Evolutionary conservation across 176 grass and related monocot genomes (phyloP).

Genomic region (Aechmea fasciata): DNA sequence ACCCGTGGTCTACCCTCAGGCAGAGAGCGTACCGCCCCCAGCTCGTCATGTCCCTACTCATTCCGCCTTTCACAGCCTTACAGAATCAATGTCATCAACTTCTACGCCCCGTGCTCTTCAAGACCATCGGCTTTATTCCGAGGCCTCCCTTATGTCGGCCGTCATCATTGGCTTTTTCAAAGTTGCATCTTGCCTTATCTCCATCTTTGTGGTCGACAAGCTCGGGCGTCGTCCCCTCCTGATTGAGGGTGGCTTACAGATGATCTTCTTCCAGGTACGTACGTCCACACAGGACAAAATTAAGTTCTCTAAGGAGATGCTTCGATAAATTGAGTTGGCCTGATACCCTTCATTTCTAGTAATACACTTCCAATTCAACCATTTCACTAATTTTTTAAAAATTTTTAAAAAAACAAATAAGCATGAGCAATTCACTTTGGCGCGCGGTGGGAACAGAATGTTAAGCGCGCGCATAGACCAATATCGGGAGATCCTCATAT

Average conservation of each 20-base stretch:
- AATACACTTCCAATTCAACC: too few species aligned
- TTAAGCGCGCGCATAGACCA: too few species aligned
- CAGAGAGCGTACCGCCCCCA: not conserved
- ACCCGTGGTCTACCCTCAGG: not conserved
- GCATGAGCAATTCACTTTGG: too few species aligned
- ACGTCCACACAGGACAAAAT: not conserved
- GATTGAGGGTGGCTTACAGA: not conserved
- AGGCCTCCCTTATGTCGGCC: not conserved
- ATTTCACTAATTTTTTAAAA: too few species aligned
- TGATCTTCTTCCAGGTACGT: not conserved
- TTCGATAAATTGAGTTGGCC: too few species aligned
- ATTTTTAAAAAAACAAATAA: too few species aligned
- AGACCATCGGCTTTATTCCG: not conserved
- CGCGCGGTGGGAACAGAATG: too few species aligned
- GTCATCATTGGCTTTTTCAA: not conserved
- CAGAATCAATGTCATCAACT: conserved; percentile 1
- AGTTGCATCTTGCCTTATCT: not conserved
- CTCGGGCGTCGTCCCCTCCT: not conserved
- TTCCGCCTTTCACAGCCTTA: not conserved
- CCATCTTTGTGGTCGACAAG: not conserved
- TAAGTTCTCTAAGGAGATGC: too few species aligned
- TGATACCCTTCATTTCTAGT: too few species aligned
- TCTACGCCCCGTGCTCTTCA: conserved; percentile 1
- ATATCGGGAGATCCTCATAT: too few species aligned
- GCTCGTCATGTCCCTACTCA: not conserved